Evolutionary conservation across 208 protist genomes (phyloP).

Genomic region (Leishmania braziliensis): DNA sequence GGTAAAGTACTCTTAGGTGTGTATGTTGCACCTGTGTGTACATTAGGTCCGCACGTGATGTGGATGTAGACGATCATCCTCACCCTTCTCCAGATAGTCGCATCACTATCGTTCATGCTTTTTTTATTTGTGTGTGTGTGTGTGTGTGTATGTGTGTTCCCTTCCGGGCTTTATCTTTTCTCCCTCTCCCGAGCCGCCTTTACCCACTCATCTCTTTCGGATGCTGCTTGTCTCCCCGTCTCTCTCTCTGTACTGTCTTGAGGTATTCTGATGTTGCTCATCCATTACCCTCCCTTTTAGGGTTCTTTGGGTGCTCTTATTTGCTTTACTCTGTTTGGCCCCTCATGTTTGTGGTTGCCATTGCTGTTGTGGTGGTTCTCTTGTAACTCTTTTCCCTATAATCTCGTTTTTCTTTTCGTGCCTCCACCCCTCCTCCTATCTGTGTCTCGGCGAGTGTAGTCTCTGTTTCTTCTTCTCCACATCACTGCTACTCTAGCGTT

Average conservation of each 20-base stretch:
- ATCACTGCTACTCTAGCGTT: background rate
- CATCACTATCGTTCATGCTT: background rate
- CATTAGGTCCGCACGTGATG: background rate
- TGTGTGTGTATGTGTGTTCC: background rate
- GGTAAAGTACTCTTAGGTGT: background rate
- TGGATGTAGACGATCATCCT: background rate
- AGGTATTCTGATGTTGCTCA: constrained; percentile 1
- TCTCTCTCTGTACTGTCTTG: background rate
- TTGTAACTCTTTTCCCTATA: background rate
- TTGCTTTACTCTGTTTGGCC: background rate
- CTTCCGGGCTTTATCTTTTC: background rate
- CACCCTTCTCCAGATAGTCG: background rate
- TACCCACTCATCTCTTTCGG: background rate
- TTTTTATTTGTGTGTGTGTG: background rate
- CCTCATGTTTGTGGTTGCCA: background rate
- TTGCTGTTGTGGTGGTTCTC: background rate
- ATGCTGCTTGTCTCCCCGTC: background rate
- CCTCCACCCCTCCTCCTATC: background rate
- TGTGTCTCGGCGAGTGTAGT: background rate
- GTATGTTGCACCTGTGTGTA: background rate
- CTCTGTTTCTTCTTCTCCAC: background rate
- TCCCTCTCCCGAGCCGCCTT: background rate
- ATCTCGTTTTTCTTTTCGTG: constrained; percentile 12
- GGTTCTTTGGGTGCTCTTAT: background rate
- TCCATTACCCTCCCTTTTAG: background rate